phyloP scores from a whole-genome alignment of 2,329 filamentous ascomycete genomes.

The Pleomassaria siparia region DNA sequence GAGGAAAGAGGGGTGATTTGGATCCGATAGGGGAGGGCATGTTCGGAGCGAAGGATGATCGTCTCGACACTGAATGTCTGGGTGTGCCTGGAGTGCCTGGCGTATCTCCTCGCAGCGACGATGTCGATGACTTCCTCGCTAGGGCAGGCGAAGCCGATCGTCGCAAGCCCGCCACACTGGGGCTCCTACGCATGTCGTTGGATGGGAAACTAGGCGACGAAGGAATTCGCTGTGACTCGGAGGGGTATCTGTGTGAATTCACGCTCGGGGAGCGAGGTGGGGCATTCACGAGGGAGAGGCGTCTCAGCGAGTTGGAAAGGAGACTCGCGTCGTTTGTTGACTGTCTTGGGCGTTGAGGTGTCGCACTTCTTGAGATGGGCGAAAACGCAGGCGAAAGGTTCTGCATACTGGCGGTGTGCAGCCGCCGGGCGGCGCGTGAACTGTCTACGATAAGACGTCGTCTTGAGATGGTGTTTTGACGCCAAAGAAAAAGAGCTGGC shows the following conservation, averaged over 20 bases:
- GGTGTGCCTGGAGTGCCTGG: slow-evolving; percentile 42
- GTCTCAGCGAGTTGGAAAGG: slow-evolving; percentile 37
- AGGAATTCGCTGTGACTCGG: slow-evolving; percentile 22
- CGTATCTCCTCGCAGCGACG: slow-evolving; percentile 45
- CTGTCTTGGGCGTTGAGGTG: slow-evolving; percentile 11
- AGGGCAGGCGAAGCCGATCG: slow-evolving; percentile 47
- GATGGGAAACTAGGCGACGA: slow-evolving; percentile 32
- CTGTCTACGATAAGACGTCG: neutral
- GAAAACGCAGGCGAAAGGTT: slow-evolving; percentile 15
- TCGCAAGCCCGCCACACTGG: slow-evolving; percentile 45
- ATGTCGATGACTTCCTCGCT: slow-evolving; percentile 46
- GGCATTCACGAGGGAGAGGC: slow-evolving; percentile 40
- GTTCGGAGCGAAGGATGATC: slow-evolving; percentile 48
- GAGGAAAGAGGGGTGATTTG: slow-evolving; percentile 44
- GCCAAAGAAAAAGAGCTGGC: too few relatives aligned
- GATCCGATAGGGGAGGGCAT: slow-evolving; percentile 42
- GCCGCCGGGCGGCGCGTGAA: slow-evolving; percentile 27
- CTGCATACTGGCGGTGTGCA: slow-evolving; percentile 29
- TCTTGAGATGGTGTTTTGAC: neutral
- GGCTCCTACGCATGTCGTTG: slow-evolving; percentile 44
- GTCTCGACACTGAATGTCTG: slow-evolving; percentile 36
- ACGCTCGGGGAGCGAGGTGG: slow-evolving; percentile 34
- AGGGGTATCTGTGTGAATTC: slow-evolving; percentile 24
- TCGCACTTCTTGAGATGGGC: slow-evolving; percentile 12
- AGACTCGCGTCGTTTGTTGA: slow-evolving; percentile 40